Evolutionary conservation across 169 alveolate genomes (phyloP).

Genomic region (Eimeria praecox): DNA sequence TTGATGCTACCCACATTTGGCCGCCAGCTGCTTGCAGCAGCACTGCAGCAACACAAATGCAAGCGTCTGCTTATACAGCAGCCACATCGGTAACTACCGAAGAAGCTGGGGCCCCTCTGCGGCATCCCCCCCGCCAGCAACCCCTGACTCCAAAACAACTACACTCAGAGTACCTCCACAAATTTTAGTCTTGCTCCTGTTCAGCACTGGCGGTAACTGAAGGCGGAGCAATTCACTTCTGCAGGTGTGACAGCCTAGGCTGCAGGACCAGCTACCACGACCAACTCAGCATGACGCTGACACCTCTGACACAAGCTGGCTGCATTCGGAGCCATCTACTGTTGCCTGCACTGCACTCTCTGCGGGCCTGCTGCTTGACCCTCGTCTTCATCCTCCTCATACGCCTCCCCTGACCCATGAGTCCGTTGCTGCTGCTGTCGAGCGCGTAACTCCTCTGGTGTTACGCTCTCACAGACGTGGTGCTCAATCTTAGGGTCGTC

Average conservation of each 20-base stretch:
- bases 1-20: constrained; percentile 70
- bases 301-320: neutral
- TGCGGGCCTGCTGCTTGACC: constrained; percentile 76
- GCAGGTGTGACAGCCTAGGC: constrained; percentile 1
- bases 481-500: constrained; percentile 79
- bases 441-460: constrained; percentile 78
- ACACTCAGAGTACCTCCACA: neutral
- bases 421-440: constrained; percentile 79
- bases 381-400: constrained; percentile 83
- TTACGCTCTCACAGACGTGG: constrained; percentile 72
- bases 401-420: constrained; percentile 81
- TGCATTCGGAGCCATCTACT: constrained; percentile 43
- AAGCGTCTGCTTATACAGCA: constrained; percentile 47
- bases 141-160: constrained; percentile 20
- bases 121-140: constrained; percentile 44
- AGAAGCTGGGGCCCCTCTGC: constrained; percentile 66
- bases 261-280: constrained; percentile 17
- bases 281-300: neutral
- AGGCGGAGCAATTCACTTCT: constrained; percentile 2
- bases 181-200: neutral
- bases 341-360: constrained; percentile 82
- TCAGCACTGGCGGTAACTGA: constrained; percentile 32
- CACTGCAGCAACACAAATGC: constrained; percentile 63
- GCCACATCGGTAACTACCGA: constrained; percentile 75
- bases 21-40: constrained; percentile 71